Evolutionary conservation across 495 filamentous ascomycete species (phyloP).

Genomic region (Astrothelium macrocarpum): DNA sequence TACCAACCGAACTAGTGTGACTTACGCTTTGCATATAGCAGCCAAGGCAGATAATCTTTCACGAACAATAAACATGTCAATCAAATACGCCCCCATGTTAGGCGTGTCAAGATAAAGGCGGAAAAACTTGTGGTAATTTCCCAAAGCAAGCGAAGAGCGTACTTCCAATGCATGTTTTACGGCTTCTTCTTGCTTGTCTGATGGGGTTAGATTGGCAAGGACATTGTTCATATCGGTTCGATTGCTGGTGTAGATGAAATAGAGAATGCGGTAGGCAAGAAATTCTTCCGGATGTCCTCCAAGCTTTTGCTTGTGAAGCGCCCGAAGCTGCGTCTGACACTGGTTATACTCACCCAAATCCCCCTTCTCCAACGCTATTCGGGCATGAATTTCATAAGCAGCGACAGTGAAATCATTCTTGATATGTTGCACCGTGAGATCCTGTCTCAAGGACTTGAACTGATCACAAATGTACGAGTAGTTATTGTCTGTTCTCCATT

Average conservation of each 20-base stretch:
- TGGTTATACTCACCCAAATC: slow-evolving; percentile 99
- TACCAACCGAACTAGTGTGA: slow-evolving; percentile 21
- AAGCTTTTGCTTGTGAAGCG: slow-evolving; percentile 73
- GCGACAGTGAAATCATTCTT: slow-evolving; percentile 88
- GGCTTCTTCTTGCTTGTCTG: slow-evolving; percentile 75
- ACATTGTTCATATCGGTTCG: slow-evolving; percentile 96
- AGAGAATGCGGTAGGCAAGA: slow-evolving; percentile 98
- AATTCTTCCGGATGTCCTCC: slow-evolving; percentile 92
- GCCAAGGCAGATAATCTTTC: slow-evolving; percentile 85
- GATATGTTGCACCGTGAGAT: slow-evolving; percentile 95
- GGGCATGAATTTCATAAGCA: slow-evolving; percentile 95
- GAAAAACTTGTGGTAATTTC: slow-evolving; percentile 97
- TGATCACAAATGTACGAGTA: slow-evolving; percentile 98
- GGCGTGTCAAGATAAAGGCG: slow-evolving; percentile 86
- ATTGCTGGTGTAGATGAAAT: slow-evolving; percentile 98
- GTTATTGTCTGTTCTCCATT: slow-evolving; percentile 88
- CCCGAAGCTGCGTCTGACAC: slow-evolving; percentile 94
- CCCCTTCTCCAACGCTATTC: slow-evolving; percentile 95
- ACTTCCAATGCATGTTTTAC: slow-evolving; percentile 90
- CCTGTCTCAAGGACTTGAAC: slow-evolving; percentile 96
- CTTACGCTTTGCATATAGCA: slow-evolving; percentile 90
- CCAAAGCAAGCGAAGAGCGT: slow-evolving; percentile 79
- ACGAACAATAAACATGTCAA: slow-evolving; percentile 96
- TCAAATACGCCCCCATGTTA: slow-evolving; percentile 95
- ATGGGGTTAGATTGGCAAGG: slow-evolving; percentile 91